These are phyloP conservation scores for Glomus cerebriforme DNA, from an alignment of 192 early-diverging fungal genomes.

Conservation along the genomic window DNA sequence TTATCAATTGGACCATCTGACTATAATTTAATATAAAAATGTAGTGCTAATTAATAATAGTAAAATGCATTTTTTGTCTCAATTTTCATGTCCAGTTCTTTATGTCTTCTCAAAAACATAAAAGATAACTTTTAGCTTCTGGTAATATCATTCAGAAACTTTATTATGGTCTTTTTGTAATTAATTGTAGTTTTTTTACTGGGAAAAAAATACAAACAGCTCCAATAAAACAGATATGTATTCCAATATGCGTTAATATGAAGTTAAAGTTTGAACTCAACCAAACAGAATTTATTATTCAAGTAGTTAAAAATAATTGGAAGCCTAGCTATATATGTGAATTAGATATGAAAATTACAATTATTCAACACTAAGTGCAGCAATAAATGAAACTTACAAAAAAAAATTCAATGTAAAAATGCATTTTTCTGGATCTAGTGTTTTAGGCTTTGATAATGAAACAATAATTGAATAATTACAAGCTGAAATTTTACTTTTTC, in stretches of 20 bases:
- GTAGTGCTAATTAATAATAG: not conserved
- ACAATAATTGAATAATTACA: not conserved
- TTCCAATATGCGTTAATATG: not conserved
- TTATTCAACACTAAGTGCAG: not conserved
- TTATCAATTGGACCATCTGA: not conserved
- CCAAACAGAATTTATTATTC: not conserved
- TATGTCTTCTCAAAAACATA: not conserved
- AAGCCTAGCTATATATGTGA: not conserved
- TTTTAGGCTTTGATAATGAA: slow-evolving; percentile 2
- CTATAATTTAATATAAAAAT: not conserved
- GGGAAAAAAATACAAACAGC: no score
- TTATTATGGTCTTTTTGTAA: not conserved
- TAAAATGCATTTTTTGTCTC: not conserved
- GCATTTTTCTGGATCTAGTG: not conserved
- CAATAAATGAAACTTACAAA: not conserved
- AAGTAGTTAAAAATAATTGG: not conserved
- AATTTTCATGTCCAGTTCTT: not conserved
- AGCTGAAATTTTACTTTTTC: not conserved
- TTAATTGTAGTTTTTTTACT: not conserved
- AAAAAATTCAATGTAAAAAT: not conserved
- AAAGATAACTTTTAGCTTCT: not conserved
- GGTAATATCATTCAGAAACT: not conserved
- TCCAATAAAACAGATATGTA: no score
- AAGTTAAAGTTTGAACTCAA: not conserved
- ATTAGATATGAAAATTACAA: not conserved